Base-by-base conservation (phyloP, 2,329 filamentous ascomycete genomes). In the Nothophaeocryptopus gaeumannii region DNA sequence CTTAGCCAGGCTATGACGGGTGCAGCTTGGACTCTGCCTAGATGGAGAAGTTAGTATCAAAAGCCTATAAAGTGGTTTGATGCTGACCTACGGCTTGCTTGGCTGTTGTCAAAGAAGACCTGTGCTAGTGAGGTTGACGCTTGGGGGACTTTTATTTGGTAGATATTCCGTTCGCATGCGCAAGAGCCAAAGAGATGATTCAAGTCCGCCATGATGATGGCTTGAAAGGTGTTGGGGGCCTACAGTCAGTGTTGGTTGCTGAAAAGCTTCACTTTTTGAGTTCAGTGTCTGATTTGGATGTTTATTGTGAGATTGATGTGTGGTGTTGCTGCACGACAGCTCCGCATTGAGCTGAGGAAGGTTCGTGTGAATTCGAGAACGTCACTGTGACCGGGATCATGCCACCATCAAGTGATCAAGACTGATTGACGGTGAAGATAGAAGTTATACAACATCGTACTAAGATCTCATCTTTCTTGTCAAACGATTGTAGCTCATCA, bases 91-190 rank as follows among this genome's bases (percentile, higher is more conserved):
- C 90, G 83, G 62, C 88, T 86, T 34, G 78, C 74, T 48, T 77
- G 75, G 51, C 82, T 80, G 33, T 84, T 83, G 69, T 89, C 85
- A 67, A 95, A 93, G 55, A 89, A 80, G 15, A 95, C 82, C 58
- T 83, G 78, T 12, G 84, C 82, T 43, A 78, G 71, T 31, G 82
- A 73, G 34, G 73, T 70, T 35, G 74, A 59, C 77, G 70, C 14
- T 75, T 68, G 38, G 1, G 89, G 89, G 16, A 92, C 77, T 39
- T 81, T 72, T 59, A 96, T 82, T 50, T 83, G 77, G 72, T 95
- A 96, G 65, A 84, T 79, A 65, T 93, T 95, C 54, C 91, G 83
- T 50, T 90, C 89, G 69, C 91, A 96, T 45, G 86, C 84, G 74
- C 91, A 96, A 57, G 84, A 81, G 62, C 90, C 90, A 57, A 80